Evolutionary conservation across 768 basidiomycete genomes (phyloP).

Genomic region (Omphalotus guepiniiformis): DNA sequence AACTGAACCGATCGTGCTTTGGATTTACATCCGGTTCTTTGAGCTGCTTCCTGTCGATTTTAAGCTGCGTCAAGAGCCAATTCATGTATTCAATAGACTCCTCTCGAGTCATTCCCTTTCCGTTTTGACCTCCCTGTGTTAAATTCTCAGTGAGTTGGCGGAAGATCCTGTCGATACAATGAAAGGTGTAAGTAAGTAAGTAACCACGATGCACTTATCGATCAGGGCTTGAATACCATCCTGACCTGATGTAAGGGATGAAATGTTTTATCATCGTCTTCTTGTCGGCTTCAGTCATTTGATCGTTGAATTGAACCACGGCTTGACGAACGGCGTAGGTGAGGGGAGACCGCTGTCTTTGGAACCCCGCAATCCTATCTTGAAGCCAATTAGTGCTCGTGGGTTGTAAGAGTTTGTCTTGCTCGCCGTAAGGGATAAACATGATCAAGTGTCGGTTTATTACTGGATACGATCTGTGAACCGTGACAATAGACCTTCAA

Average conservation of each 20-base stretch:
- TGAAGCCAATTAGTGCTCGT: not conserved
- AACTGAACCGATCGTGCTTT: not conserved
- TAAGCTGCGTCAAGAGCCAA: not conserved
- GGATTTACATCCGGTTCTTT: not conserved
- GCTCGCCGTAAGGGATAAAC: not conserved
- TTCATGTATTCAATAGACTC: not conserved
- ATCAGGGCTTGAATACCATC: not conserved
- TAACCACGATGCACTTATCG: too few relatives aligned
- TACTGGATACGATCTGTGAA: too few relatives aligned
- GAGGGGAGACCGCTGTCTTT: not conserved
- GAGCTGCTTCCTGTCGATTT: not conserved
- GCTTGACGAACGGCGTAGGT: constrained; percentile 1
- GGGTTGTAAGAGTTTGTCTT: not conserved
- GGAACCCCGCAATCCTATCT: not conserved
- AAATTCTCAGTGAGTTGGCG: not conserved
- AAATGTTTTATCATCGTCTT: not conserved
- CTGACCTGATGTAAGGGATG: not conserved
- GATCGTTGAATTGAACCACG: not conserved
- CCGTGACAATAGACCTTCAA: too few relatives aligned
- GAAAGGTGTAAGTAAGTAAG: too few relatives aligned
- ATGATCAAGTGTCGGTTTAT: too few relatives aligned
- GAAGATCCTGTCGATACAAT: not conserved
- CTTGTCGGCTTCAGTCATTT: constrained; percentile 1
- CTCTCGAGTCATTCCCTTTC: not conserved
- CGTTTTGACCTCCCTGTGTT: not conserved